Conservation (phyloP, 345 rosid species). For the Arabidopsis thaliana region TAIR10.1 NC_003076.8:3913501-3914000, state of each 20-base stretch:
- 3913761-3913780: slow-evolving; percentile 58
- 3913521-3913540: slow-evolving; percentile 53
- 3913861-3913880: not conserved
- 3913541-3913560: slow-evolving; percentile 52
- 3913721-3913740: slow-evolving; percentile 68
- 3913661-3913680: slow-evolving; percentile 68
- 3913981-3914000: no score
- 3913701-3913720: slow-evolving; percentile 52
- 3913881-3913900: not conserved
- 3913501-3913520: slow-evolving; percentile 65
- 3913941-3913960: not conserved
- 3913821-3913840: slow-evolving; percentile 36
- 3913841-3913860: not conserved
- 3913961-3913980: no score
- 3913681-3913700: slow-evolving; percentile 49
- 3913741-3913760: slow-evolving; percentile 56
- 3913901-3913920: no score
- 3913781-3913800: slow-evolving; percentile 50
- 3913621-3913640: slow-evolving; percentile 58
- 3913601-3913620: slow-evolving; percentile 61
- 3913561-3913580: slow-evolving; percentile 61
- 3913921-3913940: not conserved
- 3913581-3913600: slow-evolving; percentile 73
- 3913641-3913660: slow-evolving; percentile 70
- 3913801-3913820: slow-evolving; percentile 25